These are phyloP conservation scores for Rhizoctonia solani DNA, from an alignment of 1,284 basidiomycete genomes.

Conservation along the genomic window DNA sequence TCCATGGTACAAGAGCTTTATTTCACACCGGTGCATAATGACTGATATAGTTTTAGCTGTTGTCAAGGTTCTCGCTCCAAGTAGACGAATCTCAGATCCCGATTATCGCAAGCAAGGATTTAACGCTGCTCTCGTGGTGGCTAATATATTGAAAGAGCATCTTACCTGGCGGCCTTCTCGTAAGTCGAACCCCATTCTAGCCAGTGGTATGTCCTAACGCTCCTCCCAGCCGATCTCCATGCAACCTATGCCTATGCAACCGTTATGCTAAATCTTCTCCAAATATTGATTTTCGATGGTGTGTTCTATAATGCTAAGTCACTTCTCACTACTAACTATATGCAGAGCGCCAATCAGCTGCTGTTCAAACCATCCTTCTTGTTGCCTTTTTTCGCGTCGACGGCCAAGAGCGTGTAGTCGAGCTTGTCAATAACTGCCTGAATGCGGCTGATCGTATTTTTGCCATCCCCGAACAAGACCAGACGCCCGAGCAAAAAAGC, in stretches of 20 bases:
- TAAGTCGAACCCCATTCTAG: conserved; percentile 46
- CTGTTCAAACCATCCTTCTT: conserved; percentile 72
- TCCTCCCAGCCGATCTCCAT: conserved; percentile 54
- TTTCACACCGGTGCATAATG: background rate
- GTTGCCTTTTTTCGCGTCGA: conserved; percentile 72
- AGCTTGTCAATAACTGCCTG: conserved; percentile 63
- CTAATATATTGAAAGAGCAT: conserved; percentile 74
- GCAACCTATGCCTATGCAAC: conserved; percentile 70
- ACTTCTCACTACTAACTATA: background rate
- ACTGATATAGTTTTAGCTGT: conserved; percentile 59
- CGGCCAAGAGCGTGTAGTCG: conserved; percentile 73
- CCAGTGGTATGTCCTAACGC: background rate
- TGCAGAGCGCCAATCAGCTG: conserved; percentile 61
- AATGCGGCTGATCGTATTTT: conserved; percentile 58
- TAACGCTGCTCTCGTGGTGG: conserved; percentile 69
- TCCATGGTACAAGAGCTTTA: conserved; percentile 69
- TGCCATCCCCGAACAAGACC: conserved; percentile 48
- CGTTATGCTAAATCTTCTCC: conserved; percentile 75
- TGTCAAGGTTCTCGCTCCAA: conserved; percentile 81
- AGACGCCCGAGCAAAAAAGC: conserved; percentile 58
- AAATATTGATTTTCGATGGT: conserved; percentile 84
- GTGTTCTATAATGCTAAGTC: conserved; percentile 41
- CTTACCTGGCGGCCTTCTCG: conserved; percentile 62
- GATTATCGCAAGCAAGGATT: conserved; percentile 79
- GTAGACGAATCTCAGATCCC: conserved; percentile 75